Base-by-base conservation (phyloP, 441 rosid species). In the Gossypium davidsonii region DNA sequence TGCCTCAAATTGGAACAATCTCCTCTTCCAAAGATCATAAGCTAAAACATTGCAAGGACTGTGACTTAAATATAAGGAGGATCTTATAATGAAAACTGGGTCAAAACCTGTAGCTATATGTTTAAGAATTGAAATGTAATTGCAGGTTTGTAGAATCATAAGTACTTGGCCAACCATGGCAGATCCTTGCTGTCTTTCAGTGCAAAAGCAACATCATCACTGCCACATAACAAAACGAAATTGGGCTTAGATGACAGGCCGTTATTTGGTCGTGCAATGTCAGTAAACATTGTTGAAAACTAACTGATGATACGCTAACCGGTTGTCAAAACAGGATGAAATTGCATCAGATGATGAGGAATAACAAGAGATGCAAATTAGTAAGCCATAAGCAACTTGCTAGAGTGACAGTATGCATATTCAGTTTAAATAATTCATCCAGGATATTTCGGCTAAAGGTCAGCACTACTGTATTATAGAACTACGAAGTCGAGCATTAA, bases 121-220 rank as follows among this genome's bases (percentile, higher is more conserved):
- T 11, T 53, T 39, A 64, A 61, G 64, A 49, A 39, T 4, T 28
- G 37, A 46, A 39, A 75, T 68, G 56, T 4, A 51, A 31, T 15
- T 42, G 12, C 31, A 46, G 51, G 37, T 10, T 52, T 78, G 57
- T 44, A 37, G 42, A 39, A 69, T 90, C 89, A 92, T 77, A 94
- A 81, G 77, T 87, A 94, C 80, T 85, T 94, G 56, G 90, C 87
- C 76, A 91, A 73, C 99, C 99, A 94, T 20, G 98, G 91, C 23
- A 94, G 76, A 58, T 90, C 97, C 80, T 79, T 82, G 84, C 84
- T 76, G 78, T 88, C 93, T 81, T 94, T 92, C 79, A 94, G 83
- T 3, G 98, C 97, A 80, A 94, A 94, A 63, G 93, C 84, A 71
- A 91, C 93, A 63, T 94, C 99, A 71, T 94, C 99, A 78, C 96